Evolutionary conservation across 1,284 basidiomycete species (phyloP).

Genomic region (Athelia psychrophila): DNA sequence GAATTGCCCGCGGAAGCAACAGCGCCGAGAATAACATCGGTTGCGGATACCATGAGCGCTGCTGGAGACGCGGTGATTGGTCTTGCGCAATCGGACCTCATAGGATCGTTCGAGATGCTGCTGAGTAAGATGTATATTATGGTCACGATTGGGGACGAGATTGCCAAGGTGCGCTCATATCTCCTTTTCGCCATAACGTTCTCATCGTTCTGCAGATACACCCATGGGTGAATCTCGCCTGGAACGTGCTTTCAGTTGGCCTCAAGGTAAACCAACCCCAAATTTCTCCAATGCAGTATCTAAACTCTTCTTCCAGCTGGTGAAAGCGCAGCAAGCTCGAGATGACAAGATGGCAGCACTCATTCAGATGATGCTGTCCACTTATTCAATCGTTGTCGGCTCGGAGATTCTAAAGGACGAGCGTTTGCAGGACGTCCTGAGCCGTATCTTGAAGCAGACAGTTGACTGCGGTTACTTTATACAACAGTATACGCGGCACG

Average conservation of each 20-base stretch:
- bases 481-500: not conserved
- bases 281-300: not conserved
- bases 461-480: not conserved
- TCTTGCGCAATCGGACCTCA: no score
- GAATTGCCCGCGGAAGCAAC: no score
- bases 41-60: no score
- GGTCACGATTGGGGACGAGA: no score
- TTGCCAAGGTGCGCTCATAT: no score
- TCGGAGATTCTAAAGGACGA: not conserved
- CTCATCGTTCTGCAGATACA: not conserved
- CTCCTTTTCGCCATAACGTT: no score
- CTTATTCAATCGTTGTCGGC: not conserved
- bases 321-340: not conserved
- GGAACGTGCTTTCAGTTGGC: not conserved
- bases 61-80: no score
- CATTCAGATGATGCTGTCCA: not conserved
- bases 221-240: not conserved
- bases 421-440: not conserved
- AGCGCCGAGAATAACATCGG: no score
- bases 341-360: not conserved
- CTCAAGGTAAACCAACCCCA: not conserved
- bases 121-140: no score
- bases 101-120: no score
- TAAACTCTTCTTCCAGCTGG: not conserved
- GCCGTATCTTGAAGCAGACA: not conserved